phyloP scores from a whole-genome alignment of 768 basidiomycete species.

The Suillus bovinus region DNA sequence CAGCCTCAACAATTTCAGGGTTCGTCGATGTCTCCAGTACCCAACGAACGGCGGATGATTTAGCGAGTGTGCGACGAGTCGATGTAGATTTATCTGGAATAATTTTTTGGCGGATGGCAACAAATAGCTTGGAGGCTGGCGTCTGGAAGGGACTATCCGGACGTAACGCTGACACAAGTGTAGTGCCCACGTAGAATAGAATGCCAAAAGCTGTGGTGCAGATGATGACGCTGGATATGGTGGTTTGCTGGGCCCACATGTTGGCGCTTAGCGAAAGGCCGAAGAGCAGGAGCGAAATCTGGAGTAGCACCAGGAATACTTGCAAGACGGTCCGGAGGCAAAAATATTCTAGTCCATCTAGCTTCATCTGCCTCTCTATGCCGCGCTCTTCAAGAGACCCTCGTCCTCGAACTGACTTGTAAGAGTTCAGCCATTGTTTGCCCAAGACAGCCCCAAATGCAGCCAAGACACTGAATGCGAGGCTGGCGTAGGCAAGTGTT shows the following conservation, averaged over 20 bases:
- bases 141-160: not conserved
- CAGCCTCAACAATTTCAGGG: not conserved
- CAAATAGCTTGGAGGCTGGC: not conserved
- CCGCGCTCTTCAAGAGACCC: not conserved
- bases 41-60: slow-evolving; percentile 14
- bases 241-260: not conserved
- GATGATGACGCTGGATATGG: too few species aligned
- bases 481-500: not conserved
- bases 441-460: not conserved
- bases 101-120: not conserved
- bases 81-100: not conserved
- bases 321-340: not conserved
- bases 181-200: not conserved
- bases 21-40: slow-evolving; percentile 18
- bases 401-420: not conserved
- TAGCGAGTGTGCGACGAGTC: not conserved
- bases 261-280: not conserved
- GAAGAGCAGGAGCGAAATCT: not conserved
- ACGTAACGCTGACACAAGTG: not conserved
- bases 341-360: not conserved
- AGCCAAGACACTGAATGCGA: not conserved
- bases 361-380: not conserved
- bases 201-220: not conserved
- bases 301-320: not conserved
- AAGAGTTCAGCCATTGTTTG: not conserved